Percentiles rank a stretch among this genome's conserved stretches.
phyloP scores from a whole-genome alignment of 345 rosid genomes.

The Mallotus nudiflorus region DNA sequence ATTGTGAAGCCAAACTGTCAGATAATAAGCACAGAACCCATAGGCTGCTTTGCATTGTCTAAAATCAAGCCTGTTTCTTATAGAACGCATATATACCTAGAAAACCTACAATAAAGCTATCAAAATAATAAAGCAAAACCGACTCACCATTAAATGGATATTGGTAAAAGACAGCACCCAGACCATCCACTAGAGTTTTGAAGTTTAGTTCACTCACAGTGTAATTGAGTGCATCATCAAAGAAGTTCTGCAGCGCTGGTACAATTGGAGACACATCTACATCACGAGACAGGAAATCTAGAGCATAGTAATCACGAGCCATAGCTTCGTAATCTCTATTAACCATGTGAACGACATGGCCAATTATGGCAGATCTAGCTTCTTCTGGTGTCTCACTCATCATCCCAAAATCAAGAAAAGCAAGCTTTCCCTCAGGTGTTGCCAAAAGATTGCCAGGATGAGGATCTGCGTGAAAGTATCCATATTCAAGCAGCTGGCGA shows the following conservation, averaged over 20 bases:
- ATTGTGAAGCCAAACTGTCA: constrained; percentile 24
- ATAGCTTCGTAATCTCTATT: constrained; percentile 97
- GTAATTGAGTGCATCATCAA: constrained; percentile 88
- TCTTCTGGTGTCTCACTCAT: constrained; percentile 99
- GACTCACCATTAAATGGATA: constrained; percentile 80
- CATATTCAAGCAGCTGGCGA: constrained; percentile 92
- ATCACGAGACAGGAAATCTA: constrained; percentile 78
- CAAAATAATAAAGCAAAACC: constrained; percentile 1
- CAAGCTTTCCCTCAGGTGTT: constrained; percentile 96
- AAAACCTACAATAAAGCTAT: background rate
- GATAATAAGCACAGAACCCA: constrained; percentile 5
- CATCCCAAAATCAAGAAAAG: constrained; percentile 98
- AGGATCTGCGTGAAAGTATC: constrained; percentile 97
- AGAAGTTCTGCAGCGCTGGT: constrained; percentile 83
- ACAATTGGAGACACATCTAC: constrained; percentile 92
- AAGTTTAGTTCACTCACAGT: constrained; percentile 95
- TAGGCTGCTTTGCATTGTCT: background rate
- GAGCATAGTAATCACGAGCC: constrained; percentile 92
- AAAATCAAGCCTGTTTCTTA: background rate
- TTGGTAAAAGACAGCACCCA: constrained; percentile 86
- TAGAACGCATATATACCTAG: background rate
- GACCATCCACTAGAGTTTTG: constrained; percentile 87
- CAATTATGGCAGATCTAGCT: constrained; percentile 92
- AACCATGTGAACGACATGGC: constrained; percentile 80
- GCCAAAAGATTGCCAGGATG: constrained; percentile 99